Evolutionary conservation across 805 yeast species (phyloP).

Genomic region (Zygoascus bituminiphila): DNA sequence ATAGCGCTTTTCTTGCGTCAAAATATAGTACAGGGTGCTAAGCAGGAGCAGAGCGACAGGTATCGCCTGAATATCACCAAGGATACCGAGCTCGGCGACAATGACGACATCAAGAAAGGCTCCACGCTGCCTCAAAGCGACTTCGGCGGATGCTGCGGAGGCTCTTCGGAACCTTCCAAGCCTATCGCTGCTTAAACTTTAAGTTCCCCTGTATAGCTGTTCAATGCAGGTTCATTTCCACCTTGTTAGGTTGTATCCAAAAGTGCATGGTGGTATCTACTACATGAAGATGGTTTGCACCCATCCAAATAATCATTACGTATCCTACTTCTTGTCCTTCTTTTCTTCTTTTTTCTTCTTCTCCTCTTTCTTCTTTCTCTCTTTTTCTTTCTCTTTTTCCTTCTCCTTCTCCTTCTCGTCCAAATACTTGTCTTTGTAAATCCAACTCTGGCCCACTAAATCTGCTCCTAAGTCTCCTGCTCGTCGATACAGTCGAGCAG

Average conservation of each 20-base stretch:
- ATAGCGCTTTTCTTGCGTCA: constrained; percentile 60
- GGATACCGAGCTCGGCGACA: constrained; percentile 85
- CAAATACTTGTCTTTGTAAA: constrained; percentile 59
- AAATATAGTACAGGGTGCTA: constrained; percentile 80
- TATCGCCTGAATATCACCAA: constrained; percentile 57
- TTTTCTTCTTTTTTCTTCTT: no score
- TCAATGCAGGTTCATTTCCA: no score
- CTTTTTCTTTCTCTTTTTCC: constrained; percentile 12
- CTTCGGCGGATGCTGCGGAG: constrained; percentile 4
- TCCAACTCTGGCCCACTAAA: constrained; percentile 66
- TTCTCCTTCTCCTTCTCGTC: constrained; percentile 13
- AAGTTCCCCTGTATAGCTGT: no score
- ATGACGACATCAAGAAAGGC: constrained; percentile 57
- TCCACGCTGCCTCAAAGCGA: background rate
- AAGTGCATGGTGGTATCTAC: no score
- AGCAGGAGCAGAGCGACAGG: constrained; percentile 12
- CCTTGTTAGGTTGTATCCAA: no score
- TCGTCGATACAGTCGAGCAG: constrained; percentile 63
- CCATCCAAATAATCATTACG: no score
- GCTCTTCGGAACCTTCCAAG: background rate
- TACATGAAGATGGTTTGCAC: no score
- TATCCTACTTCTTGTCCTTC: no score
- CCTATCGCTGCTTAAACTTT: background rate
- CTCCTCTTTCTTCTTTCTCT: background rate
- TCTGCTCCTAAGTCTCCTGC: constrained; percentile 56